Evolutionary conservation across 306 rosid genomes (phyloP), one percentile per base, ranked within the genome.

Genomic region (Trifolium subterraneum): DNA sequence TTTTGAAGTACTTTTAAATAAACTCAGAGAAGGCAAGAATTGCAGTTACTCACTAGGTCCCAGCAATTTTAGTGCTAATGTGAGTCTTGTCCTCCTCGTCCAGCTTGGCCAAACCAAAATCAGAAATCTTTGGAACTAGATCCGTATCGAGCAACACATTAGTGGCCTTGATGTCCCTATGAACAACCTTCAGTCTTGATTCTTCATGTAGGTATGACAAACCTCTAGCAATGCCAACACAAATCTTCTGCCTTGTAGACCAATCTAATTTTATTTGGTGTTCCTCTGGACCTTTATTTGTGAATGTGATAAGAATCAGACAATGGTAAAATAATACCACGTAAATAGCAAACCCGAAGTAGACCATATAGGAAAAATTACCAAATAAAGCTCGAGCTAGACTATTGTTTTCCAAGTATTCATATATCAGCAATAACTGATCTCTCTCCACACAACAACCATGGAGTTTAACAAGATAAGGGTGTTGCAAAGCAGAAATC

Each of bases 91-190:
- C 72, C 11, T 78, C 77, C 5, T 88, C 90, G 13, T 88, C 70
- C 51, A 88, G 96, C 78, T 83, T 90, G 27, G 89, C 92, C 69
- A 88, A 55, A 33, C 90, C 83, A 71, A 88, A 86, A 64, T 90
- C 89, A 0, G 82, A 84, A 51, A 90, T 86, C 68, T 90, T 90
- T 2, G 88, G 86, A 3, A 38, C 65, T 0, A 90, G 72, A 42
- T 83, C 54, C 45, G 19, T 51, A 27, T 78, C 81, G 7, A 77
- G 70, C 45, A 77, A 20, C 0, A 77, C 81, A 61, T 77, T 89
- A 10, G 89, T 83, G 4, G 89, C 91, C 73, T 89, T 89, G 7
- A 89, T 89, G 61, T 89, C 93, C 74, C 93, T 71, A 8, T 87
- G 93, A 35, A 89, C 91, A 29, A 89, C 80, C 71, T 87, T 89